Evolutionary conservation across 805 yeast genomes (phyloP), one percentile per base, ranked within the genome.

Genomic region (Metschnikowia gelsemii): DNA sequence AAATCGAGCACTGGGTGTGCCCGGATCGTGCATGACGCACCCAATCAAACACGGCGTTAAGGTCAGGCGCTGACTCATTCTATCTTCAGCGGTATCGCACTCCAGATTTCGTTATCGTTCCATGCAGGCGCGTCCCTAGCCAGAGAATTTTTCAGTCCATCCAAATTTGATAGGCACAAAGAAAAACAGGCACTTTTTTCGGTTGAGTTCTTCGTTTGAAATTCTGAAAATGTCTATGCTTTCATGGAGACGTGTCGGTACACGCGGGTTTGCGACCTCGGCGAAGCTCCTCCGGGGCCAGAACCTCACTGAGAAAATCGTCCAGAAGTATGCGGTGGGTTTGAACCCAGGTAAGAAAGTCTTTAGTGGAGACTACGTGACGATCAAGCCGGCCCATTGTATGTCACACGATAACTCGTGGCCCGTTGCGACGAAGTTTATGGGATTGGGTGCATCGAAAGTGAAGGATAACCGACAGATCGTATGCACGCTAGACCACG

Each of bases 371-470:
- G 99, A 93, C 68, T 93, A 90, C 66, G 98, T 95, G 38, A 80
- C 96, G 2, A 91, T 93, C 59, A 77, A 72, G 56, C 99, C 99
- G 3, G 91, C 96, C 2, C 96, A 93, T 69, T 95, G 97, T 64
- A 93, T 93, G 99, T 88, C 98, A 12, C 99, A 93, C 64, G 99
- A 93, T 65, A 93, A 93, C 67, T 84, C 97, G 32, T 95, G 99
- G 99, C 99, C 99, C 0, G 97, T 93, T 13, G 99, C 99, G 0
- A 75, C 91, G 59, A 93, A 93, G 68, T 93, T 93, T 70, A 87
- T 79, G 82, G 96, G 96, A 5, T 75, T 93, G 26, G 99, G 99
- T 1, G 97, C 97, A 26, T 78, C 79, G 16, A 72, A 79, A 46
- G 87, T 93, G 44, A 79, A 82, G 52, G 85, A 93, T 59, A 84